Base-by-base conservation (phyloP, 805 yeast species). In the Metschnikowia aberdeeniae region DNA sequence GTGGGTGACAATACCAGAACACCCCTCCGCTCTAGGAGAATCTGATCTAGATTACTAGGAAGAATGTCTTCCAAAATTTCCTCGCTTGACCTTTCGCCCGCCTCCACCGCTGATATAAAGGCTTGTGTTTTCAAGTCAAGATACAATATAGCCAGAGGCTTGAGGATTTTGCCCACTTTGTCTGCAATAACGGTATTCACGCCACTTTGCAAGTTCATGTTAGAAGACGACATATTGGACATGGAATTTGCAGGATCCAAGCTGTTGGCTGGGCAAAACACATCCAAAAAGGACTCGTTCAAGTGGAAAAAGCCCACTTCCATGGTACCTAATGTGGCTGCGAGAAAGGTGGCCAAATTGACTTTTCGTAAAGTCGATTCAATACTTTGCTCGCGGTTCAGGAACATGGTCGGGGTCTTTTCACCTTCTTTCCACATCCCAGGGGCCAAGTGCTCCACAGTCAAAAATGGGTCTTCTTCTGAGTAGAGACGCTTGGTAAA, bases 111-210 rank as follows among this genome's bases (percentile, higher is more conserved):
- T 1, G 97, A 84, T 17, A 93, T 89, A 59, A 81, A 93, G 0
- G 97, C 96, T 64, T 93, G 99, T 0, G 99, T 93, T 62, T 93
- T 93, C 60, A 93, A 74, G 54, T 93, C 97, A 33, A 93, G 70
- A 54, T 76, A 89, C 41, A 93, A 66, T 10, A 79, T 80, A 0
- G 93, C 89, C 55, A 88, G 97, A 8, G 86, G 79, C 61, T 89
- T 89, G 47, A 89, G 68, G 34, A 93, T 68, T 54, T 82, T 78
- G 4, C 89, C 76, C 11, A 68, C 70, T 34, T 58, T 63, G 37
- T 67, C 75, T 7, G 73, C 73, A 27, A 66, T 63, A n/a, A 60
- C 52, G 24, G 60, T 59, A 38, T 57, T 66, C 7, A 58, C 59
- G 7, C 64, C 64, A 45, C 70, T 60, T 50, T 69, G 74, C 22